A percentile compares a stretch with the other conserved stretches of the same genome.
Evolutionary conservation across 2,329 filamentous ascomycete species (phyloP).

Genomic region (Paramyrothecium sp.): DNA sequence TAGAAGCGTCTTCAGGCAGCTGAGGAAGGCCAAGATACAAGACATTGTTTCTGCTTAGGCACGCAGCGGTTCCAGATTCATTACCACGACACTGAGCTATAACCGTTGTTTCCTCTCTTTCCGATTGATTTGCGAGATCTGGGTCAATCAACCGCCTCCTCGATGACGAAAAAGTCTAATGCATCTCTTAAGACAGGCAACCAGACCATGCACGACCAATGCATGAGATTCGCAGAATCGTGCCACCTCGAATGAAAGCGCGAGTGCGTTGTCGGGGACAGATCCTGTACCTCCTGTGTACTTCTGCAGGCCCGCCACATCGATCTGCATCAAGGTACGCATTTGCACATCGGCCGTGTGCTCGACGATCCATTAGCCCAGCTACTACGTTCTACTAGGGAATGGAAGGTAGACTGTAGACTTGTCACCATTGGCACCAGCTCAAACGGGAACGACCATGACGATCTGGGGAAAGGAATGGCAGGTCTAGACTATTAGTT

Average conservation of each 20-base stretch:
- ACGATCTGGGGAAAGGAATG: too few species aligned
- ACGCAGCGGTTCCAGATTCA: conserved; percentile 3
- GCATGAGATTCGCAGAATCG: too few species aligned
- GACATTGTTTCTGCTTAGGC: conserved; percentile 7
- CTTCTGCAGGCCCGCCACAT: background rate
- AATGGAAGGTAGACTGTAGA: too few species aligned
- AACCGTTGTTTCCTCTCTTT: background rate
- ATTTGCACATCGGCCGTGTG: background rate
- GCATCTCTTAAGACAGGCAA: too few species aligned
- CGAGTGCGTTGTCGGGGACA: background rate
- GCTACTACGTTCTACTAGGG: background rate
- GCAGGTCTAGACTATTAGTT: too few species aligned
- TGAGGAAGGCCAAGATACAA: too few species aligned
- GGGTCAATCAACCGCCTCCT: background rate
- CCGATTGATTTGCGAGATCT: background rate
- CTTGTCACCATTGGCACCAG: too few species aligned
- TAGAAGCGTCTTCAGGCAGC: too few species aligned
- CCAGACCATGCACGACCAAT: too few species aligned
- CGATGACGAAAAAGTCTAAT: too few species aligned
- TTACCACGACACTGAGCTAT: background rate
- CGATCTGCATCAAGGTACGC: background rate
- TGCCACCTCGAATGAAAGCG: background rate
- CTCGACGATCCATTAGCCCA: background rate
- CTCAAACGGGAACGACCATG: too few species aligned
- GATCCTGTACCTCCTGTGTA: background rate